A percentile compares a stretch with the other conserved stretches of the same genome.
These are phyloP conservation scores for Neoscytalidium dimidiatum DNA, from an alignment of 2,329 filamentous ascomycete genomes.

Conservation along the genomic window DNA sequence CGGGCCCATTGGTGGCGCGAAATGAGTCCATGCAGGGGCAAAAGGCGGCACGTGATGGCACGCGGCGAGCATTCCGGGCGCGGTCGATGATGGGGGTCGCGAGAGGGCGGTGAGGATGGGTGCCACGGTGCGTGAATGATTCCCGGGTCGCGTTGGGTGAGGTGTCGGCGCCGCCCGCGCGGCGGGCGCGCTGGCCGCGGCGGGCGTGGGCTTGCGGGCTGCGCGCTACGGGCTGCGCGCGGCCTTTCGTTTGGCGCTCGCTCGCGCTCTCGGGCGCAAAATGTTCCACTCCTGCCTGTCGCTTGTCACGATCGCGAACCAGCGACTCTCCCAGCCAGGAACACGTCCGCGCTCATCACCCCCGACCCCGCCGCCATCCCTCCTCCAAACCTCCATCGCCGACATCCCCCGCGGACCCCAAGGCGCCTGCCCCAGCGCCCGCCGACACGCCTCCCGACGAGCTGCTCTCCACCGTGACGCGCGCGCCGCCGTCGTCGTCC, in stretches of 20 bases:
- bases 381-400: constrained; percentile 3
- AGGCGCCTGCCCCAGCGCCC: background rate
- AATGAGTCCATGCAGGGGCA: background rate
- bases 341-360: constrained; percentile 11
- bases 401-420: background rate
- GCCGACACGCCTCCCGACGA: background rate
- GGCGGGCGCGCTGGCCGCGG: background rate
- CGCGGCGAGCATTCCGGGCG: constrained; percentile 3
- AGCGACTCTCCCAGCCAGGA: background rate
- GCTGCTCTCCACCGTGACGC: background rate
- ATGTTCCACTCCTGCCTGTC: background rate
- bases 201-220: background rate
- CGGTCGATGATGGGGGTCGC: background rate
- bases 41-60: background rate
- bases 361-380: constrained; percentile 10
- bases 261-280: constrained; percentile 1
- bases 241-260: no score
- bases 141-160: background rate
- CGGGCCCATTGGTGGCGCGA: background rate
- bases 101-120: background rate
- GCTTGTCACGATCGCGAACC: constrained; percentile 16
- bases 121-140: no score
- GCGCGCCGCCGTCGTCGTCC: constrained; percentile 12
- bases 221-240: background rate
- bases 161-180: background rate